Evolutionary conservation across 176 grass and related monocot genomes (phyloP).

Genomic region (Miscanthus lutarioriparius): DNA sequence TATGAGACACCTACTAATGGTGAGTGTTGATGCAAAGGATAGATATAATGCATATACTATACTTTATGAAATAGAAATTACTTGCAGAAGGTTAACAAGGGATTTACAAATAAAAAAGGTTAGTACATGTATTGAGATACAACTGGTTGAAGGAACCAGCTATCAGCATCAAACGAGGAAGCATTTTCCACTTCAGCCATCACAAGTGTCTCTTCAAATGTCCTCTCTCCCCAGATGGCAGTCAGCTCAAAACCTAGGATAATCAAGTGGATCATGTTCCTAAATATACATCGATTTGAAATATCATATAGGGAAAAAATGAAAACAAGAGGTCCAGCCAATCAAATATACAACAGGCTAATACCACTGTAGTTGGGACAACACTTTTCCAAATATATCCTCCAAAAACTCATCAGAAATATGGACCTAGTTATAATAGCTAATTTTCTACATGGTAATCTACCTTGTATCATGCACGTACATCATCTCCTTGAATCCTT

Average conservation of each 20-base stretch:
- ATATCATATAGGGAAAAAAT: not conserved
- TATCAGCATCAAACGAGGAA: slow-evolving; percentile 87
- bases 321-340: slow-evolving; percentile 20
- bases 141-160: slow-evolving; percentile 77
- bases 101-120: slow-evolving; percentile 28
- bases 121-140: slow-evolving; percentile 81
- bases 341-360: not conserved
- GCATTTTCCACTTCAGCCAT: slow-evolving; percentile 98
- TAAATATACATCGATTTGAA: slow-evolving; percentile 27
- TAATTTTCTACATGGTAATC: not conserved
- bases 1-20: not conserved
- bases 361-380: not conserved
- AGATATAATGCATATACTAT: slow-evolving; percentile 12
- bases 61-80: slow-evolving; percentile 18
- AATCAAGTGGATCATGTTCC: slow-evolving; percentile 4
- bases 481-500: not conserved
- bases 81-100: slow-evolving; percentile 1
- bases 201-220: slow-evolving; percentile 89
- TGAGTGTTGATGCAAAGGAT: slow-evolving; percentile 22
- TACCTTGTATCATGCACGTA: slow-evolving; percentile 20
- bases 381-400: slow-evolving; percentile 17
- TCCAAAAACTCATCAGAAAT: not conserved
- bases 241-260: slow-evolving; percentile 80
- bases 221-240: slow-evolving; percentile 70
- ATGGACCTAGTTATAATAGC: not conserved